Base-by-base conservation (phyloP, 163 green algal species). In the Scenedesmus sp. region DNA sequence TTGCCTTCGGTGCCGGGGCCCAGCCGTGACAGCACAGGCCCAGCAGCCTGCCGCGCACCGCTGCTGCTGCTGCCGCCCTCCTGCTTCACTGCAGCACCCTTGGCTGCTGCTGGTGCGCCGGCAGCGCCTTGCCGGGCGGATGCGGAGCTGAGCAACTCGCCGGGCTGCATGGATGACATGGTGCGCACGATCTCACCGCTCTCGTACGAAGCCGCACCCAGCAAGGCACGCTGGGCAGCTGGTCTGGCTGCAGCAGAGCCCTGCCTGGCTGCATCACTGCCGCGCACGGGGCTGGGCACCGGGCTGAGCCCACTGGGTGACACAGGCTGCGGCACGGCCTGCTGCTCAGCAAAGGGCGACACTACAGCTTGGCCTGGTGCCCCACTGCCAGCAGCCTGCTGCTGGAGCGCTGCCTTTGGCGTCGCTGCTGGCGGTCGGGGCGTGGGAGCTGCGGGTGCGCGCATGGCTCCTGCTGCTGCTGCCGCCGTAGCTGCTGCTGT, bases 141-240 rank as follows among this genome's bases (percentile, higher is more conserved):
- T 76, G 65, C 30, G 0, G 30, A 40, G 81, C 81, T 86, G 81
- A 9, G 46, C 30, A 86, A 30, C 81, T 86, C 81, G 20, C 81
- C 81, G 35, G 37, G 37, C 37, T 86, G 49, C 9, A 46, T 20
- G 35, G 81, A 35, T 40, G 81, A 86, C 81, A 68, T 33, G 15
- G 59, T 53, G 26, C 83, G 56, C 26, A 44, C 56, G 18, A 88
- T 80, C 83, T 88, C 83, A 35, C 83, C 83, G 40, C 83, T 88
- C 56, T 88, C 83, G 44, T 79, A 79, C 5, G 83, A 56, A 2
- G 83, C 46, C 10, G n/a, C 83, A 7, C 30, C 65, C 65, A 76
- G 65, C 65, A 76, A 30, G 65, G 65, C 65, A 40, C 65, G 65
- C 65, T 30, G 37, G 24, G 65, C 65, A 76, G 30, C 30, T 0